A percentile compares a stretch with the other conserved stretches of the same genome.
These are phyloP conservation scores for Paradendryphiella salina DNA, from an alignment of 2,329 filamentous ascomycete genomes.

Conservation along the genomic window DNA sequence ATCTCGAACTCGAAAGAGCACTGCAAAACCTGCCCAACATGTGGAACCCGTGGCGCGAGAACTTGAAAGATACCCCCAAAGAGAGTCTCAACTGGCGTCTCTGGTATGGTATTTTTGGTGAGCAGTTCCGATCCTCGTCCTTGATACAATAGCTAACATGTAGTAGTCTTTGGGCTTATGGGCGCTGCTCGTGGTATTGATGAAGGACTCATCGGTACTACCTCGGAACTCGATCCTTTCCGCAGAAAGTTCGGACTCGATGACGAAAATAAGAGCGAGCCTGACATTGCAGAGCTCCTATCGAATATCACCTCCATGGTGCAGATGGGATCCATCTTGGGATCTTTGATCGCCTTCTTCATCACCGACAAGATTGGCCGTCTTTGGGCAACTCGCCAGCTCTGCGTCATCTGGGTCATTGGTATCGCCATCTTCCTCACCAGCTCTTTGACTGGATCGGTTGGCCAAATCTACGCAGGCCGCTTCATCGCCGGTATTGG, in stretches of 20 bases:
- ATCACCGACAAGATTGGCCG: slow-evolving; percentile 52
- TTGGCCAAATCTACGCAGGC: slow-evolving; percentile 63
- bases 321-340: slow-evolving; percentile 74
- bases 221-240: slow-evolving; percentile 51
- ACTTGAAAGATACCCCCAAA: slow-evolving; percentile 66
- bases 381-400: slow-evolving; percentile 49
- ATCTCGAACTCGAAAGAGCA: background rate
- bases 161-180: slow-evolving; percentile 65
- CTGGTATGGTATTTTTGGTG: slow-evolving; percentile 70
- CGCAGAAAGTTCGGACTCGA: slow-evolving; percentile 45
- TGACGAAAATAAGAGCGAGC: slow-evolving; percentile 31
- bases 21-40: slow-evolving; percentile 25
- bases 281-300: slow-evolving; percentile 42
- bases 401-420: slow-evolving; percentile 48
- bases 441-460: slow-evolving; percentile 40
- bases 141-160: slow-evolving; percentile 9
- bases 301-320: slow-evolving; percentile 81
- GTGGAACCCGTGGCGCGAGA: slow-evolving; percentile 44
- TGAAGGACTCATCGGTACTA: slow-evolving; percentile 75
- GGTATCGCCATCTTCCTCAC: slow-evolving; percentile 50
- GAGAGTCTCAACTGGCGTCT: slow-evolving; percentile 77
- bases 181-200: slow-evolving; percentile 79
- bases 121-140: background rate
- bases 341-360: slow-evolving; percentile 65
- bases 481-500: slow-evolving; percentile 68